Evolutionary conservation across 192 early-diverging fungal genomes (phyloP).

Genomic region (Backusella morwellensis): DNA sequence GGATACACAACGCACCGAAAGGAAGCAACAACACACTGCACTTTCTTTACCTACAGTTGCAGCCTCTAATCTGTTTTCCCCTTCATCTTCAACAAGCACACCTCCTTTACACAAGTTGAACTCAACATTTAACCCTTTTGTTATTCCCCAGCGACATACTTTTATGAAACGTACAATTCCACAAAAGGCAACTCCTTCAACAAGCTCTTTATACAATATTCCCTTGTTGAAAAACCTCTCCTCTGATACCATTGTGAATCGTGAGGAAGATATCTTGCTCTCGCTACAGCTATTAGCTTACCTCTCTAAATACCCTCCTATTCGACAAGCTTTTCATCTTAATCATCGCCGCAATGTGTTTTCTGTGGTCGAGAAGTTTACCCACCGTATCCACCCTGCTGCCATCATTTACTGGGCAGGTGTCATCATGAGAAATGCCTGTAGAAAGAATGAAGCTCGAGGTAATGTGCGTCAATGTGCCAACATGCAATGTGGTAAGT

Average conservation of each 20-base stretch:
- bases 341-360: slow-evolving; percentile 65
- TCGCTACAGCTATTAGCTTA: slow-evolving; percentile 85
- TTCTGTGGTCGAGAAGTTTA: slow-evolving; percentile 75
- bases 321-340: slow-evolving; percentile 62
- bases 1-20: slow-evolving; percentile 32
- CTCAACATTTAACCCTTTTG: slow-evolving; percentile 7
- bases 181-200: slow-evolving; percentile 21
- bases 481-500: slow-evolving; percentile 73
- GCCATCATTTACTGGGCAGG: slow-evolving; percentile 74
- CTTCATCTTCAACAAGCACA: background rate
- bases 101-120: slow-evolving; percentile 16
- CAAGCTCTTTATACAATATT: slow-evolving; percentile 20
- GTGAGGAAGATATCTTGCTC: slow-evolving; percentile 80
- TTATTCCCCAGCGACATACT: slow-evolving; percentile 23
- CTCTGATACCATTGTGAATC: slow-evolving; percentile 49
- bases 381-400: slow-evolving; percentile 61
- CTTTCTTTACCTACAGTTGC: slow-evolving; percentile 9
- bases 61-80: background rate
- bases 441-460: slow-evolving; percentile 69
- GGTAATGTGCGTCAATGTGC: slow-evolving; percentile 77
- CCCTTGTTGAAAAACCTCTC: slow-evolving; percentile 39
- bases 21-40: slow-evolving; percentile 3
- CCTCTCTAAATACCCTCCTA: slow-evolving; percentile 84
- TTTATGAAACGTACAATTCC: slow-evolving; percentile 17
- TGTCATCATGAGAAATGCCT: slow-evolving; percentile 80